Base-by-base conservation (phyloP, 2,329 filamentous ascomycete genomes). In the Thermothelomyces thermophilus region DNA sequence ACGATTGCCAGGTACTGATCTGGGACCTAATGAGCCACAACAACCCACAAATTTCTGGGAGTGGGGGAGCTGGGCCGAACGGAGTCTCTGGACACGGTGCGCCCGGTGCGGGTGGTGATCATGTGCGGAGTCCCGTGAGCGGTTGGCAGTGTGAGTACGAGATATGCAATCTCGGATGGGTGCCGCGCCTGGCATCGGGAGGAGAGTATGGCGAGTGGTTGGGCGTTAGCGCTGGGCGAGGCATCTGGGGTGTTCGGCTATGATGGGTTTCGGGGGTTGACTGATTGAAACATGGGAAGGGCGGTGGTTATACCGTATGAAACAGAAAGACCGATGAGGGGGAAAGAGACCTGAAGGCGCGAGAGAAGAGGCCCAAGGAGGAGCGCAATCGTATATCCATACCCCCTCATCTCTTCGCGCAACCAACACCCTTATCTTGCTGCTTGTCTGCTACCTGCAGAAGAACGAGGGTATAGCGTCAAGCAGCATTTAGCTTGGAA, bases 141-240 rank as follows among this genome's bases (percentile, higher is more conserved):
- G 83, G 80, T 63, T 94, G 88, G 88, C 79, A 84, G 64, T 91
- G 87, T 65, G 88, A 93, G 57, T 91, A 91, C 60, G 88, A 94
- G 67, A 82, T 94, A 43, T 84, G 83, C 35, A 94, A 94, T 64
- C 73, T 94, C 13, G 87, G 85, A 57, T 94, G 88, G 87, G 86
- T 87, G 26, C 88, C 88, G 28, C 83, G 84, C 55, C 71, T 83
- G 19, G 70, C 84, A n/a, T n/a, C n/a, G 49, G 84, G 77, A 26
- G 73, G 72, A 16, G 86, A 90, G 51, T 80, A 78, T 14, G 86
- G 86, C 17, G 88, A 94, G 59, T 94, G 88, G 88, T 71, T 94
- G 6, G 88, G 88, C 39, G 85, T 93, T 2, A 85, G 84, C 60
- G 87, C 86, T 16, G 88, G 88, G 17, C 75, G 87, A 53, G 87